phyloP scores from a whole-genome alignment of 1,284 basidiomycete genomes.

The Cutaneotrichosporon daszewskae region DNA sequence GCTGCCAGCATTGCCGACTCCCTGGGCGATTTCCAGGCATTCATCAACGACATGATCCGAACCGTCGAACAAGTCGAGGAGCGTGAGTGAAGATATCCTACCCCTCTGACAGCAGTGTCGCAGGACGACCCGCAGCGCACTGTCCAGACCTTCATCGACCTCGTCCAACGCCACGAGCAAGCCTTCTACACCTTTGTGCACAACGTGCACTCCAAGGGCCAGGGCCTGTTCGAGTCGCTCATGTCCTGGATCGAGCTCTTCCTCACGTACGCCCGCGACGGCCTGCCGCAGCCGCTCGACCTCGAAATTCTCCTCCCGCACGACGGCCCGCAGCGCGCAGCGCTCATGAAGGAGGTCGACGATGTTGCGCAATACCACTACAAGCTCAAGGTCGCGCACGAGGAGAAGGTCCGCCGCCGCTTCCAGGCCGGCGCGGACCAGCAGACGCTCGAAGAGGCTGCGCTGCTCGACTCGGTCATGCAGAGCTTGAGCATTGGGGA shows the following conservation, averaged over 20 bases:
- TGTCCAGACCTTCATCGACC: conserved; percentile 89
- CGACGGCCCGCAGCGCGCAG: conserved; percentile 63
- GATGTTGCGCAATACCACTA: conserved; percentile 83
- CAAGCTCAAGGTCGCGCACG: conserved; percentile 81
- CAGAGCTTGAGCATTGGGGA: conserved; percentile 73
- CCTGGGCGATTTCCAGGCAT: conserved; percentile 82
- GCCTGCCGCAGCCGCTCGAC: conserved; percentile 60
- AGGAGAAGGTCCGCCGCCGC: conserved; percentile 74
- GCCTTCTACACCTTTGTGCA: conserved; percentile 96
- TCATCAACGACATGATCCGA: conserved; percentile 90
- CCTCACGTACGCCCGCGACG: conserved; percentile 85
- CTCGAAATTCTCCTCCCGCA: conserved; percentile 84
- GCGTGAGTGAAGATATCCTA: conserved; percentile 54
- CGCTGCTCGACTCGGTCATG: conserved; percentile 70
- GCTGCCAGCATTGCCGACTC: conserved; percentile 97
- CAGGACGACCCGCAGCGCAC: conserved; percentile 78
- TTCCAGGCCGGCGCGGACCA: conserved; percentile 56
- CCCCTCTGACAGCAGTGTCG: conserved; percentile 54
- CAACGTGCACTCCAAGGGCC: conserved; percentile 96
- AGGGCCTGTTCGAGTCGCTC: conserved; percentile 84
- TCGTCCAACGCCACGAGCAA: conserved; percentile 90
- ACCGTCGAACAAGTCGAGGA: conserved; percentile 91
- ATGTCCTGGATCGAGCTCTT: conserved; percentile 98
- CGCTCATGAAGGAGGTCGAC: conserved; percentile 79
- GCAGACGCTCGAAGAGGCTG: conserved; percentile 71